These are phyloP conservation scores for Monosporozyma solicola DNA, from an alignment of 805 yeast genomes.

Conservation along the genomic window DNA sequence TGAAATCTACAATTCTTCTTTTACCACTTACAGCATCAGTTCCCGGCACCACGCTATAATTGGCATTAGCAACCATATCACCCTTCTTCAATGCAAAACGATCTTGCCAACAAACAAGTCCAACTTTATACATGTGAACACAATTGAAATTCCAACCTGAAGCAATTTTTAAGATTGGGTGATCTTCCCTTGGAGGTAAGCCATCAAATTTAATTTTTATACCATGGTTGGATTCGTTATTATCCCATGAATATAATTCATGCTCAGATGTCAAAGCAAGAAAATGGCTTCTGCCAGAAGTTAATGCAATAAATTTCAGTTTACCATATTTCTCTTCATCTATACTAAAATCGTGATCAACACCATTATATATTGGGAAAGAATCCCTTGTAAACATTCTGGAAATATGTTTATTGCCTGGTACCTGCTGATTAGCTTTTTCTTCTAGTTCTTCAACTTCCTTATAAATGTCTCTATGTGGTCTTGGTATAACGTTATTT, in stretches of 20 bases:
- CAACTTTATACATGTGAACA: conserved; percentile 39
- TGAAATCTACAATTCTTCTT: conserved; percentile 42
- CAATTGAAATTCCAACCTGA: conserved; percentile 65
- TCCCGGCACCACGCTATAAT: conserved; percentile 34
- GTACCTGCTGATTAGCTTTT: conserved; percentile 13
- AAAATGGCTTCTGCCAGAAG: conserved; percentile 59
- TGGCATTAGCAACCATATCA: conserved; percentile 30
- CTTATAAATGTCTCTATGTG: conserved; percentile 24
- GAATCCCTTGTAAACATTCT: conserved; percentile 25
- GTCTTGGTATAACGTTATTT: conserved; percentile 6
- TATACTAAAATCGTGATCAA: conserved; percentile 5
- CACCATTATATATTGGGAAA: conserved; percentile 14
- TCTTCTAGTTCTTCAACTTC: conserved; percentile 18
- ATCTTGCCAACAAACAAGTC: conserved; percentile 51
- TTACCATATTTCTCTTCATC: conserved; percentile 16
- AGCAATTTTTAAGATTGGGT: conserved; percentile 37
- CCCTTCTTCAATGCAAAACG: conserved; percentile 27
- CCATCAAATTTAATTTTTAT: conserved; percentile 35
- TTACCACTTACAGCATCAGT: conserved; percentile 31
- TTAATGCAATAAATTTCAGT: conserved; percentile 37
- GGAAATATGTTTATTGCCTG: conserved; percentile 21
- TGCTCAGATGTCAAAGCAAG: conserved; percentile 46
- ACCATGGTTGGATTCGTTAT: conserved; percentile 34
- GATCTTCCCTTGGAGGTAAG: conserved; percentile 13
- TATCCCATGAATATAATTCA: conserved; percentile 57